Evolutionary conservation across 176 grass and related monocot genomes (phyloP).

Genomic region (Otatea glauca): DNA sequence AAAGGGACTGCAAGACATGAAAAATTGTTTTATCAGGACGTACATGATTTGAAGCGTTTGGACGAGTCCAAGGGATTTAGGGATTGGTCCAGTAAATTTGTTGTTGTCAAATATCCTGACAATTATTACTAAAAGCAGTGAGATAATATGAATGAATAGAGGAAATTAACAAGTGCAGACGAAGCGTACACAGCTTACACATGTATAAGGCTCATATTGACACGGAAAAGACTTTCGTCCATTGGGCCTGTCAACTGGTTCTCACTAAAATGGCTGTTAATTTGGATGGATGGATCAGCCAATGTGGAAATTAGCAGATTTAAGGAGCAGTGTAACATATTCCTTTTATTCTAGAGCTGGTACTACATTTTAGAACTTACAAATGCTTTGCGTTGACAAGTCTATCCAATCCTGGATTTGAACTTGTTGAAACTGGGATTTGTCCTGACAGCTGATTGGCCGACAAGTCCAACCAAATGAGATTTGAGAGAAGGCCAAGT

Average conservation of each 20-base stretch:
- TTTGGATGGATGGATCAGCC: conserved; percentile 36
- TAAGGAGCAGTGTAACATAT: conserved; percentile 4
- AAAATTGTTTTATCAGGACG: neutral
- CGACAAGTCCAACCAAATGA: conserved; percentile 83
- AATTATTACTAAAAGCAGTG: conserved; percentile 35
- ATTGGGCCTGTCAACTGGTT: conserved; percentile 78
- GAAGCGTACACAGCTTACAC: conserved; percentile 55
- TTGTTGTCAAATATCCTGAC: conserved; percentile 80
- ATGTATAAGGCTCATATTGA: conserved; percentile 65
- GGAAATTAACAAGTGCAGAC: conserved; percentile 28
- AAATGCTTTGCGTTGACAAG: conserved; percentile 69
- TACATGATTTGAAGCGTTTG: conserved; percentile 73
- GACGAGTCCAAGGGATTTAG: conserved; percentile 54
- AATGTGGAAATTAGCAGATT: conserved; percentile 28
- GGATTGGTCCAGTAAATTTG: conserved; percentile 71
- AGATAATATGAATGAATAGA: conserved; percentile 16
- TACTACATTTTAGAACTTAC: conserved; percentile 54
- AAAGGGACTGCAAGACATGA: neutral
- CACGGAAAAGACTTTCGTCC: conserved; percentile 61
- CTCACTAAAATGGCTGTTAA: conserved; percentile 82
- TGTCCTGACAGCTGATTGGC: conserved; percentile 71
- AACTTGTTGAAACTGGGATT: conserved; percentile 63
- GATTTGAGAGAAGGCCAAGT: conserved; percentile 66
- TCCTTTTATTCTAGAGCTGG: conserved; percentile 36
- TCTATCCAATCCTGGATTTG: conserved; percentile 65